Conservation (phyloP, 2,329 filamentous ascomycete species). For the Aurifilum marmelostoma region DNA sequence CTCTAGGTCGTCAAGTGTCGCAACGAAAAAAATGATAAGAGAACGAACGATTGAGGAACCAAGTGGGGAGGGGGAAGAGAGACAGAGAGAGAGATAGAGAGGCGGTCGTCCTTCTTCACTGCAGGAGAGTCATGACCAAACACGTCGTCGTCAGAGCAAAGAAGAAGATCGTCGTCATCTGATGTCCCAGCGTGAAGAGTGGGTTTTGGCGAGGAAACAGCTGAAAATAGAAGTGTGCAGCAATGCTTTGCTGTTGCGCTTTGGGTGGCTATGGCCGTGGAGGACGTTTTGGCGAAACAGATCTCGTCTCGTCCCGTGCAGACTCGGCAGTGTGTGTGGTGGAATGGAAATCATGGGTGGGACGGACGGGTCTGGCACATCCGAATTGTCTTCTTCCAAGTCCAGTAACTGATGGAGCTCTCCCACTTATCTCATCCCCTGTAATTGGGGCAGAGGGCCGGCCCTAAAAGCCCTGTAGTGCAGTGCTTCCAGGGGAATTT, state of each 20-base stretch:
- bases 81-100: no score
- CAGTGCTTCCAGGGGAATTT: background rate
- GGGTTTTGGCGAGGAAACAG: no score
- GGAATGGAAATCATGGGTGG: background rate
- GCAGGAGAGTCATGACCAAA: background rate
- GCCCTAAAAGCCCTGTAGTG: background rate
- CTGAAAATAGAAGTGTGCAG: background rate
- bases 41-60: background rate
- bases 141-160: background rate
- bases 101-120: background rate
- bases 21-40: background rate
- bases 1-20: background rate
- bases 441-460: no score
- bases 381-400: background rate
- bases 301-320: constrained; percentile 4
- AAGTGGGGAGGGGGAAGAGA: background rate
- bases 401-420: background rate
- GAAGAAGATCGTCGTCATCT: background rate
- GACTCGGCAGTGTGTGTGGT: background rate
- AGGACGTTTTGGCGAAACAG: background rate
- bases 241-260: background rate
- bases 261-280: background rate
- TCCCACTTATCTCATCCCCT: background rate
- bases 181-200: background rate
- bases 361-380: background rate